Conservation (phyloP, 768 basidiomycete genomes). For the Kwoniella mangroviensis region DNA sequence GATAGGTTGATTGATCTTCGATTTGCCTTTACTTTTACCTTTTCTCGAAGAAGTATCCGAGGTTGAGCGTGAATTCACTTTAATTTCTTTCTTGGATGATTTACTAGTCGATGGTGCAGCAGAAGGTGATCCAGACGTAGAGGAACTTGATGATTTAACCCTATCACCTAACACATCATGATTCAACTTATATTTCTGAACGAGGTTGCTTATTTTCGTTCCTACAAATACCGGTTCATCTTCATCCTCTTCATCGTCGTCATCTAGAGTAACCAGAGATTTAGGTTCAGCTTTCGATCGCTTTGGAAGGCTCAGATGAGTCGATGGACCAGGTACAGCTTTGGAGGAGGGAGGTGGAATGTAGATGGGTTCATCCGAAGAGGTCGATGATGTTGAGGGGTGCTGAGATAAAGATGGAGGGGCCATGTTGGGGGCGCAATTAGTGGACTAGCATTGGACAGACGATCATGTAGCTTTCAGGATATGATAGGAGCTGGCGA, state of each 20-base stretch:
- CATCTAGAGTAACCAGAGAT: background rate
- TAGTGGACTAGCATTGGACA: background rate
- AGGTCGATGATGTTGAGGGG: conserved; percentile 11
- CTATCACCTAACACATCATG: background rate
- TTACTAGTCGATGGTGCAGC: background rate
- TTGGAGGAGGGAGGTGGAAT: background rate
- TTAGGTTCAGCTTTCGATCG: background rate
- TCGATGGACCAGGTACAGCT: conserved; percentile 12
- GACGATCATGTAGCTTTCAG: background rate
- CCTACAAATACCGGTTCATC: conserved; percentile 36
- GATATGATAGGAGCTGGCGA: no score
- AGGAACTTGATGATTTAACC: background rate
- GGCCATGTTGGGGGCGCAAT: background rate
- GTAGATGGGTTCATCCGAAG: conserved; percentile 20
- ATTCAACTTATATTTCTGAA: conserved; percentile 26
- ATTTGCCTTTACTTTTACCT: background rate
- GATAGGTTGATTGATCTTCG: background rate
- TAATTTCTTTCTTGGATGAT: background rate
- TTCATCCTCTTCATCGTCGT: conserved; percentile 28
- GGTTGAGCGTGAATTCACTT: background rate
- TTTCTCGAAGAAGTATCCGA: background rate
- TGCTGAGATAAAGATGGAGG: background rate
- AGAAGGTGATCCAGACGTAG: conserved; percentile 11
- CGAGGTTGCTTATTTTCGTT: conserved; percentile 5
- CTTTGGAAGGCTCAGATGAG: background rate